phyloP scores from a whole-genome alignment of 495 filamentous ascomycete species.

The Penicillium bovifimosum region DNA sequence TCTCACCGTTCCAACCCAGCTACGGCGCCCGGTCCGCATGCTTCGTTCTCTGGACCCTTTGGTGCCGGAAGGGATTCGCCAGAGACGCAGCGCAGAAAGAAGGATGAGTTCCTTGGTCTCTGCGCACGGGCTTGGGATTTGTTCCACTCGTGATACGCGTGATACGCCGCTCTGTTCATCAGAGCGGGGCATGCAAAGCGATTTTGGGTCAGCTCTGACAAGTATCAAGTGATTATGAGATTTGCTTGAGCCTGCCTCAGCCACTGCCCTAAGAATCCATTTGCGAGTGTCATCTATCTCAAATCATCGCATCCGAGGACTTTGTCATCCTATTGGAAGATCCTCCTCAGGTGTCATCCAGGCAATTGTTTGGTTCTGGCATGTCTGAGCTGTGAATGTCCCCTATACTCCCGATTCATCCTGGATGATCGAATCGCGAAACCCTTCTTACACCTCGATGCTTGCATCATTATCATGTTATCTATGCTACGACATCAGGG shows the following conservation, averaged over 20 bases:
- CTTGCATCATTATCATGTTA: constrained; percentile 20
- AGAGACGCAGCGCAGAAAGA: constrained; percentile 79
- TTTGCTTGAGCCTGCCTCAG: background rate
- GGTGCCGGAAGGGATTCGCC: constrained; percentile 75
- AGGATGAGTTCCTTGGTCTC: constrained; percentile 84
- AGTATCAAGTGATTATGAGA: constrained; percentile 5
- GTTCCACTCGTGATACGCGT: constrained; percentile 77
- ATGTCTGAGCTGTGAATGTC: constrained; percentile 5
- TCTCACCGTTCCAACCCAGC: constrained; percentile 58
- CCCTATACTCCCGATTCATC: constrained; percentile 9
- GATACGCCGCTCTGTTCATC: background rate
- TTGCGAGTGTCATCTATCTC: background rate
- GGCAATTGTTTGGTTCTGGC: background rate
- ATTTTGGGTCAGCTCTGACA: background rate
- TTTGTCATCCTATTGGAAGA: background rate
- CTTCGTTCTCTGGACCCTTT: constrained; percentile 61
- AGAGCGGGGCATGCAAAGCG: background rate
- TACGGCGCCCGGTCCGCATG: constrained; percentile 53
- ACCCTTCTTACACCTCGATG: constrained; percentile 14
- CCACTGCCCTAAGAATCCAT: no score
- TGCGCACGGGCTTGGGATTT: constrained; percentile 93
- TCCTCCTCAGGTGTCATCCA: background rate
- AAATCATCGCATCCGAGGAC: background rate
- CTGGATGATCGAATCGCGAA: constrained; percentile 16
- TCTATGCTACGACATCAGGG: constrained; percentile 20